Evolutionary conservation across 257 asterid species (phyloP).

Genomic region (Solanum infundibuliforme): DNA sequence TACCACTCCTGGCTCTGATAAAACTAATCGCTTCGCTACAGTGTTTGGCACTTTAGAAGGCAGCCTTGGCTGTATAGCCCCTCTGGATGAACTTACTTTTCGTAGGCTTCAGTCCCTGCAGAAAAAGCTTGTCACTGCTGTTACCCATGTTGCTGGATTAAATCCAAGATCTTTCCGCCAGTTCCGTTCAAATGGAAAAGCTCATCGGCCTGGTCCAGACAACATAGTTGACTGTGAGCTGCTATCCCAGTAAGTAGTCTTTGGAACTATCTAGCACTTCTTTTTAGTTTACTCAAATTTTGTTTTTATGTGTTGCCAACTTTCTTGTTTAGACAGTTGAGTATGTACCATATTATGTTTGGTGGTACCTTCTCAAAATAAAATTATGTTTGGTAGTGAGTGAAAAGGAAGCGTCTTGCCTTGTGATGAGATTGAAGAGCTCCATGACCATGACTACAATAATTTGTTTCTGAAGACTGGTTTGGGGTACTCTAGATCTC

Average conservation of each 20-base stretch:
- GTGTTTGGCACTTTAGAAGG: conserved; percentile 91
- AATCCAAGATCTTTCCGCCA: conserved; percentile 87
- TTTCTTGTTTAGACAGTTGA: not conserved
- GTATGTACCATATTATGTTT: not conserved
- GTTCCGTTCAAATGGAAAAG: conserved; percentile 82
- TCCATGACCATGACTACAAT: not conserved
- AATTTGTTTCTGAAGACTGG: not conserved
- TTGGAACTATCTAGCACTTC: not conserved
- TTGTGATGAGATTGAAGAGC: not conserved
- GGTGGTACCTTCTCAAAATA: not conserved
- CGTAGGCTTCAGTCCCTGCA: conserved; percentile 95
- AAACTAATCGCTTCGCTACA: conserved; percentile 86
- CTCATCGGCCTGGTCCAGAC: conserved; percentile 98
- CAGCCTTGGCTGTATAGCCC: conserved; percentile 91
- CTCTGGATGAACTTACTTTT: conserved; percentile 89
- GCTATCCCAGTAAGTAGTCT: conserved; percentile 63
- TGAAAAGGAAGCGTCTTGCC: not conserved
- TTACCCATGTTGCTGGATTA: conserved; percentile 82
- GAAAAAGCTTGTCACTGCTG: conserved; percentile 84
- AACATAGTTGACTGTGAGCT: conserved; percentile 89
- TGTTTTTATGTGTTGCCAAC: not conserved
- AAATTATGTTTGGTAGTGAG: not conserved
- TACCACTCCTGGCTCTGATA: conserved; percentile 58
- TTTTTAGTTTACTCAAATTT: not conserved
- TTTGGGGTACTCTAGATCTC: not conserved